These are phyloP conservation scores for Calvatia gigantea DNA, from an alignment of 768 basidiomycete genomes.

Conservation along the genomic window DNA sequence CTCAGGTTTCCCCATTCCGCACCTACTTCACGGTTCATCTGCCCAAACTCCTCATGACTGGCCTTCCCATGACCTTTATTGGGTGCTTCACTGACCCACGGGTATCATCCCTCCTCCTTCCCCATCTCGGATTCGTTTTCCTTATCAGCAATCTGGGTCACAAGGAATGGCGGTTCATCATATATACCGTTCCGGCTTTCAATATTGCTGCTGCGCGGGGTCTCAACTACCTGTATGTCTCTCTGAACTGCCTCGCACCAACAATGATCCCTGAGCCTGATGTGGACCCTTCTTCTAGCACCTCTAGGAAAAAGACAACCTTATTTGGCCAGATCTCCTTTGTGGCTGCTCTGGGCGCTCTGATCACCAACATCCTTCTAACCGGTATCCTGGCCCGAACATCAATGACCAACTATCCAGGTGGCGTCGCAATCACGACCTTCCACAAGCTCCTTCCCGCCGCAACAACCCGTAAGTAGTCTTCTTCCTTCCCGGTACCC, in stretches of 20 bases:
- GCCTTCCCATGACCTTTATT: slow-evolving; percentile 58
- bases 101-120: slow-evolving; percentile 46
- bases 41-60: slow-evolving; percentile 72
- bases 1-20: slow-evolving; percentile 60
- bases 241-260: neutral
- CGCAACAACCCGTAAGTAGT: slow-evolving; percentile 17
- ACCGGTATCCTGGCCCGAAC: slow-evolving; percentile 53
- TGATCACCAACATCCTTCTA: slow-evolving; percentile 49
- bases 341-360: slow-evolving; percentile 40
- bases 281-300: slow-evolving; percentile 27
- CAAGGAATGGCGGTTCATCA: slow-evolving; percentile 97
- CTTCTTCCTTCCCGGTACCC: neutral
- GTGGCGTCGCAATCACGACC: slow-evolving; percentile 63
- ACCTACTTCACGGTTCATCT: slow-evolving; percentile 66
- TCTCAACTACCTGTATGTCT: slow-evolving; percentile 57
- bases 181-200: slow-evolving; percentile 79
- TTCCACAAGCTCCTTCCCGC: slow-evolving; percentile 54
- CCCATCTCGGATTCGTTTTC: slow-evolving; percentile 49
- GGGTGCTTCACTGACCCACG: slow-evolving; percentile 46
- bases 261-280: neutral
- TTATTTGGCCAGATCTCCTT: slow-evolving; percentile 43
- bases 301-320: slow-evolving; percentile 43
- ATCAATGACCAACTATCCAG: slow-evolving; percentile 84
- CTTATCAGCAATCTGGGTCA: slow-evolving; percentile 79
- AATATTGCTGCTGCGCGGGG: slow-evolving; percentile 78